Conservation (phyloP, 106 monocot species). For the Agapanthus africanus region DNA sequence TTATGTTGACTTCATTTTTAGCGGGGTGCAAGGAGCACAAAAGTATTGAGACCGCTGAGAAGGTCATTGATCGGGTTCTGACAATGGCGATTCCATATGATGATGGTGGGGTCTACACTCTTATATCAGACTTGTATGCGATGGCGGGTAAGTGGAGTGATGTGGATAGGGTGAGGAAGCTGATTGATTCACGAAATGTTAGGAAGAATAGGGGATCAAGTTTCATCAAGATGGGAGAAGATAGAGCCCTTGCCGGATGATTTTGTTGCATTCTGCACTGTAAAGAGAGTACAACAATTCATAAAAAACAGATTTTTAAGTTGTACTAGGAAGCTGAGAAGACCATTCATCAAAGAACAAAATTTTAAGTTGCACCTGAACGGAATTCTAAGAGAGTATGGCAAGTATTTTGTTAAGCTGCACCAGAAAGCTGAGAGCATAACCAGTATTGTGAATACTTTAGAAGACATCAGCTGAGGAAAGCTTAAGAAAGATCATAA, state of each 20-base stretch:
- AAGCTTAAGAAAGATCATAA: too few relatives aligned
- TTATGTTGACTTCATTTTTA: constrained; percentile 53
- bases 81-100: constrained; percentile 27
- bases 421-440: too few relatives aligned
- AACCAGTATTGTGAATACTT: too few relatives aligned
- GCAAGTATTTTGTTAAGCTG: too few relatives aligned
- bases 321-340: too few relatives aligned
- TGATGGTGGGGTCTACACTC: constrained; percentile 51
- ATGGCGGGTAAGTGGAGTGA: constrained; percentile 54
- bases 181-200: constrained; percentile 43
- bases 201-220: constrained; percentile 52
- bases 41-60: constrained; percentile 48
- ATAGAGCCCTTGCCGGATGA: neutral
- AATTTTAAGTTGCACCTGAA: too few relatives aligned
- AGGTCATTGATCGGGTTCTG: constrained; percentile 33
- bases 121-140: constrained; percentile 66
- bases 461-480: too few relatives aligned
- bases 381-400: too few relatives aligned
- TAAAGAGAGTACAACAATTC: too few relatives aligned
- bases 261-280: neutral
- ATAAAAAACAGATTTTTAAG: too few relatives aligned
- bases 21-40: constrained; percentile 47
- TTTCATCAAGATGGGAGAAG: constrained; percentile 21
- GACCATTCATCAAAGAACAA: too few relatives aligned
- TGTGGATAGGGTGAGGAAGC: constrained; percentile 41